Conservation (phyloP, 441 rosid species). For the Populus trichocarpa region DNA sequence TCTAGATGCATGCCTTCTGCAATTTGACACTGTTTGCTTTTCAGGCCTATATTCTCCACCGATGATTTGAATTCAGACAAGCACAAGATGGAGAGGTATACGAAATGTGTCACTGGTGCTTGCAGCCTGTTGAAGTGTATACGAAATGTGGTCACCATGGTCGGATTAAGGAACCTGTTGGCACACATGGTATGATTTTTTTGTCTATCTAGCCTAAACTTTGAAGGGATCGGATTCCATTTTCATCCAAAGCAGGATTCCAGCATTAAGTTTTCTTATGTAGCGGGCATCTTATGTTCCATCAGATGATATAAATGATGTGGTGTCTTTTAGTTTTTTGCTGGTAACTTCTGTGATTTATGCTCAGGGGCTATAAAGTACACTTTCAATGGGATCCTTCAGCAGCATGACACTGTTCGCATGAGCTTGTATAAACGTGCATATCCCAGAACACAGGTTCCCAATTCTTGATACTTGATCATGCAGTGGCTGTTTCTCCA, state of each 20-base stretch:
- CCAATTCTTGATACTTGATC: conserved; percentile 52
- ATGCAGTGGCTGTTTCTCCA: background rate
- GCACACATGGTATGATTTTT: conserved; percentile 71
- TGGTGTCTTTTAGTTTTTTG: no score
- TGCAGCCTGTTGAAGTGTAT: conserved; percentile 95
- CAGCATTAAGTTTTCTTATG: background rate
- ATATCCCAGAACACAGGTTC: conserved; percentile 66
- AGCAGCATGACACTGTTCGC: conserved; percentile 86
- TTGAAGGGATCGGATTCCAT: background rate
- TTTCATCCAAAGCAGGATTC: background rate
- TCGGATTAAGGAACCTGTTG: conserved; percentile 91
- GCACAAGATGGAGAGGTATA: conserved; percentile 96
- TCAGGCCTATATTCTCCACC: conserved; percentile 83
- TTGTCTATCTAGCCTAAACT: background rate
- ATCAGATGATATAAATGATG: no score
- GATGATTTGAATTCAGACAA: conserved; percentile 77
- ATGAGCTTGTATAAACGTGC: conserved; percentile 86
- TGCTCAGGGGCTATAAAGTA: conserved; percentile 83
- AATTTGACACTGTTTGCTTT: conserved; percentile 16
- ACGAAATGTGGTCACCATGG: conserved; percentile 84
- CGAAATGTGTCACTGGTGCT: conserved; percentile 11
- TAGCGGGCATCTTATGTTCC: background rate
- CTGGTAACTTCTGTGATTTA: background rate
- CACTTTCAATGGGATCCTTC: conserved; percentile 73
- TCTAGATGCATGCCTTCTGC: background rate